Percentiles rank a stretch among this genome's conserved stretches.
Conservation (phyloP, 371 early-diverging fungal genomes). For the Saksenaea oblongispora region DNA sequence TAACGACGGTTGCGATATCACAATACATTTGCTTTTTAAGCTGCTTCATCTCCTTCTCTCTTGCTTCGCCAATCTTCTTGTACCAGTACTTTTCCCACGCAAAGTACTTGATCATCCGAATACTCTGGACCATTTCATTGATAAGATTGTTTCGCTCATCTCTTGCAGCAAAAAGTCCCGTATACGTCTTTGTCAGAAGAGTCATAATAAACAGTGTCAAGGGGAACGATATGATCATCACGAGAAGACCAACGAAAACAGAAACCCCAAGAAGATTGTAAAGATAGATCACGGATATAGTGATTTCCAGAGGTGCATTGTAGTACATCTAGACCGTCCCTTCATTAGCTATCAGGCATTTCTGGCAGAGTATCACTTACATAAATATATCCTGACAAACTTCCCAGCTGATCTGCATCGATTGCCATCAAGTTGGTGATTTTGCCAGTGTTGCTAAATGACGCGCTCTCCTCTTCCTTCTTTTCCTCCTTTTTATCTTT, state of each 20-base stretch:
- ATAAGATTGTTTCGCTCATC: conserved; percentile 49
- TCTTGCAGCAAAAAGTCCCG: conserved; percentile 22
- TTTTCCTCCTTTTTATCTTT: conserved; percentile 8
- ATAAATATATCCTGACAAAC: conserved; percentile 41
- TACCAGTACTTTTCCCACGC: conserved; percentile 69
- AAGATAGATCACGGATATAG: conserved; percentile 45
- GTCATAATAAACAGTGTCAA: conserved; percentile 52
- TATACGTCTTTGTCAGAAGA: conserved; percentile 19
- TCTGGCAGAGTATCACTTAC: conserved; percentile 19
- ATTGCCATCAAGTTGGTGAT: conserved; percentile 84
- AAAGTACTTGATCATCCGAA: conserved; percentile 70
- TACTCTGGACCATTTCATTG: conserved; percentile 66
- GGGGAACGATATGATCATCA: conserved; percentile 61
- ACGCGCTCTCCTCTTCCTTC: conserved; percentile 15
- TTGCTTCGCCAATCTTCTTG: conserved; percentile 46
- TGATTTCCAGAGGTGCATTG: conserved; percentile 55
- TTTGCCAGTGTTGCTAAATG: conserved; percentile 58
- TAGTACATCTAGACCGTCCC: conserved; percentile 39
- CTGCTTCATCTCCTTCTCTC: conserved; percentile 53
- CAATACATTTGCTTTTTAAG: conserved; percentile 36
- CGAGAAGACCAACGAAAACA: conserved; percentile 48
- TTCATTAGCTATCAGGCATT: neutral
- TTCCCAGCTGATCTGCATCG: conserved; percentile 64
- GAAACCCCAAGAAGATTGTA: conserved; percentile 54
- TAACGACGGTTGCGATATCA: conserved; percentile 39